Evolutionary conservation across 2,329 filamentous ascomycete species (phyloP), one percentile per base, ranked within the genome.

Genomic region (Phyllosticta citribraziliensis): DNA sequence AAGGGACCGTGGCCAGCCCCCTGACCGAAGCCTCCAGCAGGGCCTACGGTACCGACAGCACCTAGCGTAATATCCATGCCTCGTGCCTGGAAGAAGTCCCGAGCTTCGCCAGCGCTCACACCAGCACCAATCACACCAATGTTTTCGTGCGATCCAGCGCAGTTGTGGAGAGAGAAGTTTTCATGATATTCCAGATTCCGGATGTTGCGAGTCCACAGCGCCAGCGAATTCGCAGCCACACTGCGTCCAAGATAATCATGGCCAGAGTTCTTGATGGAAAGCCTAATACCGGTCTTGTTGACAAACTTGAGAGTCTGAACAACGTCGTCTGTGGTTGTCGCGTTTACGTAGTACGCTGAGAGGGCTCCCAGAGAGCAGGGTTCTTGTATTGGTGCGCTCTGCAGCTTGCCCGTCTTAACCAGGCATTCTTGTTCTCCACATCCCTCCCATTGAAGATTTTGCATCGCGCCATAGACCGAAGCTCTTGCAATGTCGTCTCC

Each of bases 1-100:
- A 78, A 61, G 0, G 75, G 74, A 2, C 75, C 76, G 60, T 78
- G 74, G 8, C 77, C 77, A 56, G 75, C 77, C 50, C 75, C 74
- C 60, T 75, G 73, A 24, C 74, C 70, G 62, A 76, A 78, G 1
- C 76, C 76, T n/a, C 75, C 76, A 10, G 66, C 73, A 63, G 73
- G 72, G 24, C 72, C 73, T 24, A 76, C 73, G 57, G 71, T 73
- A 12, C 25, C 54, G 11, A 55, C 27, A 5, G 54, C 54, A 17
- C 54, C 66, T 5, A 52, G 56, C 12, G 47, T 50, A 4, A 57
- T 33, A 22, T 57, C 47, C 30, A 47, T 47, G 3, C 56, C 56
- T 10, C 47, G 10, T 1, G 35, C 20, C 17, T 22, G 20, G 25
- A 57, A 57, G n/a, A 57, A 57, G 56, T 25, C 47, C 9, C 56